Base-by-base conservation (phyloP, 2,329 filamentous ascomycete species). In the Diaporthe australafricana region DNA sequence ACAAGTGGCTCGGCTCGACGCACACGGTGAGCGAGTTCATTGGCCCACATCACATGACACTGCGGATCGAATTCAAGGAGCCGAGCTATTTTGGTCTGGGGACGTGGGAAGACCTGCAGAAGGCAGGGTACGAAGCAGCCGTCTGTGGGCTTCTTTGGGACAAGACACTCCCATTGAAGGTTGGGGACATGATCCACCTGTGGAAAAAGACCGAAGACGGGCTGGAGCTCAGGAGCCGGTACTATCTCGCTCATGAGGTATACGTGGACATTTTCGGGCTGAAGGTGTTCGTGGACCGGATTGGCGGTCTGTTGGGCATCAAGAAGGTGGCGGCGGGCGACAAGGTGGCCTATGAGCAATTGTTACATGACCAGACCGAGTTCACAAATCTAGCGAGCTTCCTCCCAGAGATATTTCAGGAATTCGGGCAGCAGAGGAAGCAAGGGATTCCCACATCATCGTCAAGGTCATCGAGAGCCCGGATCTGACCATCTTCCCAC, bases 321-420 rank as follows among this genome's bases (percentile, higher is more conserved):
- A 75, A 75, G 53, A 42, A 35, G n/a, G 45, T 35, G 14, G 27
- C 63, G 16, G 72, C 70, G n/a, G 72, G 68, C 9, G 70, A 72
- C 25, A 50, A 70, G 11, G 65, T 70, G 2, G 72, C 69, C 5
- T 72, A 73, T 42, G 70, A 75, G 52, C 68, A 74, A 5, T 70
- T 74, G 32, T 27, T 75, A 9, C 72, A 75, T 56, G 75, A 73
- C 25, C 70, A 75, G 47, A 73, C 62, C 9, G 72, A 73, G 67
- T 74, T 72, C n/a, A 74, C 71, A 11, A 75, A 73, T 32, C 52
- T 75, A 38, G 72, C 69, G n/a, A 69, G 57, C 14, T 73, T 75
- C n/a, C 30, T 75, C 8, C 71, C 70, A 5, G 42, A 30, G 11
- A 35, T 73, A 6, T 74, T 68, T 30, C 20, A 9, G 27, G 62